These are phyloP conservation scores for Ogataea nonfermentans DNA, from an alignment of 805 yeast genomes.

Conservation along the genomic window DNA sequence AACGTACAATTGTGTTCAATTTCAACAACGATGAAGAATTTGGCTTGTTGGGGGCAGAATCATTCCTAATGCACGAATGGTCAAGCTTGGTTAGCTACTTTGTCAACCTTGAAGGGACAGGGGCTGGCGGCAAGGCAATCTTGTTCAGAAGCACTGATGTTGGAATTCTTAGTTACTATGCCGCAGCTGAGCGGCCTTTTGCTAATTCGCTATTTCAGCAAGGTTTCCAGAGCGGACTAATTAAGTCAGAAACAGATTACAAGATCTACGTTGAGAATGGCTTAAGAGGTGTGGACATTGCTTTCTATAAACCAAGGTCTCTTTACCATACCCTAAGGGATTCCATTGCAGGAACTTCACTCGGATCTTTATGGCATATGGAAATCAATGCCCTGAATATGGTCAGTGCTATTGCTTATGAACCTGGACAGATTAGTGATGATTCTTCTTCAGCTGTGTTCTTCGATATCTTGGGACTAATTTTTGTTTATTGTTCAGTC, in stretches of 20 bases:
- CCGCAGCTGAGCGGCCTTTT: conserved; percentile 63
- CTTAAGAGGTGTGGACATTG: conserved; percentile 83
- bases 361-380: conserved; percentile 83
- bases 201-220: conserved; percentile 81
- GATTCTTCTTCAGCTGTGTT: conserved; percentile 51
- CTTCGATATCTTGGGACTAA: conserved; percentile 61
- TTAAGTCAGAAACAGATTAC: conserved; percentile 84
- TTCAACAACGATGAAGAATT: conserved; percentile 90
- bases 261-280: conserved; percentile 66
- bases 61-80: conserved; percentile 76
- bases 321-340: conserved; percentile 80
- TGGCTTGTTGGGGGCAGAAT: conserved; percentile 78
- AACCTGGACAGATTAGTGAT: conserved; percentile 32
- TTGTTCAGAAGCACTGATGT: conserved; percentile 81
- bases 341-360: conserved; percentile 59
- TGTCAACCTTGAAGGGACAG: conserved; percentile 87
- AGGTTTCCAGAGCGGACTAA: conserved; percentile 71
- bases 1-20: conserved; percentile 73
- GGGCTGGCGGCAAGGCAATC: conserved; percentile 83
- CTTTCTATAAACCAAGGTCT: conserved; percentile 82
- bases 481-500: conserved; percentile 53
- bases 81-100: conserved; percentile 57
- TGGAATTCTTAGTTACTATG: conserved; percentile 59
- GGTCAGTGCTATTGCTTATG: conserved; percentile 42
- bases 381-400: conserved; percentile 66